phyloP scores from a whole-genome alignment of 2,329 filamentous ascomycete species.

The Plectosphaerella cucumerina region DNA sequence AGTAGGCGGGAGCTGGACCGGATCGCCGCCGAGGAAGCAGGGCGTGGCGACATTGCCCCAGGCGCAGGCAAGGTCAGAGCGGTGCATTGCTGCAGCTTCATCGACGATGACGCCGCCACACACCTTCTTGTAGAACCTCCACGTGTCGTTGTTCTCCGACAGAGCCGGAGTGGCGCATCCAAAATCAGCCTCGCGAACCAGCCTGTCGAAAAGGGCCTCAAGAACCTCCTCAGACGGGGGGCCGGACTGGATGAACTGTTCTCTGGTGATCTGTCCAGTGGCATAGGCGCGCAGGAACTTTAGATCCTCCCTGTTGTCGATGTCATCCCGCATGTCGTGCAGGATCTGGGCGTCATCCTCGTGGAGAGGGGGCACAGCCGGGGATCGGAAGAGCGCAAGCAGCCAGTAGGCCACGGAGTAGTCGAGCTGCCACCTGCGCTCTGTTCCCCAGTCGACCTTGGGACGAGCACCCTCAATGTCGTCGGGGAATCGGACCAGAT shows the following conservation, averaged over 20 bases:
- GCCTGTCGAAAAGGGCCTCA: slow-evolving; percentile 11
- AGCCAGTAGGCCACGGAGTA: slow-evolving; percentile 5
- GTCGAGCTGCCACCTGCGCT: slow-evolving; percentile 3
- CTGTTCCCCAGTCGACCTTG: too few relatives aligned
- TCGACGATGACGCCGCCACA: slow-evolving; percentile 16
- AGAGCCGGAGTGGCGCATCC: slow-evolving; percentile 5
- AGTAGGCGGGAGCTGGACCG: slow-evolving; percentile 10
- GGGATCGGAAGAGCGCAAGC: background rate
- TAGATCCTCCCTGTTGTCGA: background rate
- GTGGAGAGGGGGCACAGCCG: background rate
- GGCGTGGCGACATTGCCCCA: slow-evolving; percentile 18
- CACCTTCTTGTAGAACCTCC: background rate
- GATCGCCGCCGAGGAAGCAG: slow-evolving; percentile 16
- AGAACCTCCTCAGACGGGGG: slow-evolving; percentile 4
- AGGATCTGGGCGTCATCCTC: background rate
- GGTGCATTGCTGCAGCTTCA: slow-evolving; percentile 15
- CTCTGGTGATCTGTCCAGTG: background rate
- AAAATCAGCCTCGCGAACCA: slow-evolving; percentile 17
- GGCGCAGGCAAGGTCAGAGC: slow-evolving; percentile 15
- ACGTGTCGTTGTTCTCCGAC: too few relatives aligned
- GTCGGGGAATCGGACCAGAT: too few relatives aligned
- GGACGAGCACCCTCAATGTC: too few relatives aligned
- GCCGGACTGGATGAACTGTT: background rate
- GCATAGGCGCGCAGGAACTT: background rate
- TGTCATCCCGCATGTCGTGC: background rate